Conservation (phyloP, 306 rosid species). For the Malus asiatica region DNA sequence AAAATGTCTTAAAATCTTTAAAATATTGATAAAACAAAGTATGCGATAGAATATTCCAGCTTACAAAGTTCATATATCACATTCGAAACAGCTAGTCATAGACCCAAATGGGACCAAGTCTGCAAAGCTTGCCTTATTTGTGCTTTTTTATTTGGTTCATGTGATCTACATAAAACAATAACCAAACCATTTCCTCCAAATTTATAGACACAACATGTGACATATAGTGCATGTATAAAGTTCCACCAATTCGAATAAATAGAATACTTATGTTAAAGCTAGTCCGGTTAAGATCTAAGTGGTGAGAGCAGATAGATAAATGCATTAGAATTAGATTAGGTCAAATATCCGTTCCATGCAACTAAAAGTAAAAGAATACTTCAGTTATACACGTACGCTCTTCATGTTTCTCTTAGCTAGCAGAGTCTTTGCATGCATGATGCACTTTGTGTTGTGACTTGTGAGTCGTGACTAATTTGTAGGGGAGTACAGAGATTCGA, state of each 20-base stretch:
- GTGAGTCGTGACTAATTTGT: background rate
- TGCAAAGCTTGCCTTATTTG: no score
- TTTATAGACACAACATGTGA: background rate
- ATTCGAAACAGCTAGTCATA: no score
- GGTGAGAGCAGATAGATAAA: background rate
- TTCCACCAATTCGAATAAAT: background rate
- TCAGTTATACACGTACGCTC: background rate
- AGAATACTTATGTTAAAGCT: background rate
- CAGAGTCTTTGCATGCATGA: background rate
- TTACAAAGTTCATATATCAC: no score
- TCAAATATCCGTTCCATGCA: background rate
- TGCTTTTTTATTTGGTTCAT: no score
- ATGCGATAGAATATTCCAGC: no score
- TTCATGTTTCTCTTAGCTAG: background rate
- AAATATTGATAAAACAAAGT: no score
- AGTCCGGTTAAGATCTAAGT: background rate
- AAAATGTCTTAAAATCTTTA: background rate
- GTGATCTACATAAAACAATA: no score
- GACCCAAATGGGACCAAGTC: no score
- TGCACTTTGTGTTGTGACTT: background rate
- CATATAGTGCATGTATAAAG: background rate
- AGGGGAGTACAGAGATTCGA: background rate
- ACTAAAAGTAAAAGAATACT: background rate
- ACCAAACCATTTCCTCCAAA: no score
- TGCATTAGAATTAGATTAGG: no score